Evolutionary conservation across 129 eudicot genomes (phyloP).

Genomic region (Pseudognaphalium luteoalbum): DNA sequence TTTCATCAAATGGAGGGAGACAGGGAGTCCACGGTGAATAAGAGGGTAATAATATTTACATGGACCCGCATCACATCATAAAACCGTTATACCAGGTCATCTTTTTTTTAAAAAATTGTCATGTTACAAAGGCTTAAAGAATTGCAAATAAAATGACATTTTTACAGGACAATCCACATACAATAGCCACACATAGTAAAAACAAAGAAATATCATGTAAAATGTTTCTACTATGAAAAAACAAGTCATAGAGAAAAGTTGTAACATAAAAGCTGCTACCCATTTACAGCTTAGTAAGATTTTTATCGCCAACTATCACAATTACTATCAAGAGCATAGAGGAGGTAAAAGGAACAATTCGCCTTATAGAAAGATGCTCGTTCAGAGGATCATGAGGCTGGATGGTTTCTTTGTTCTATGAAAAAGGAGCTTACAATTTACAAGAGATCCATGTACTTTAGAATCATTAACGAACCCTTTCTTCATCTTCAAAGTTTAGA

Average conservation of each 20-base stretch:
- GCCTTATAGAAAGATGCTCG: neutral
- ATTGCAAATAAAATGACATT: neutral
- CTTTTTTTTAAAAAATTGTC: neutral
- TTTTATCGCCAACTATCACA: constrained; percentile 22
- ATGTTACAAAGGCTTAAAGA: neutral
- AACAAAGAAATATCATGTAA: neutral
- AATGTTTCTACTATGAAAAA: constrained; percentile 13
- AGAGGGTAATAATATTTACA: too few species aligned
- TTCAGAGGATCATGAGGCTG: constrained; percentile 1
- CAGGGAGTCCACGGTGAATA: neutral
- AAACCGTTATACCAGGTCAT: neutral
- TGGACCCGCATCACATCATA: neutral
- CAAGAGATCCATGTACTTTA: constrained; percentile 24
- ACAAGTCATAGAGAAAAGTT: constrained; percentile 5
- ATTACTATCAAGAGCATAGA: constrained; percentile 20
- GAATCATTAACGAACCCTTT: constrained; percentile 42
- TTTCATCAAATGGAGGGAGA: too few species aligned
- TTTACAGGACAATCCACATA: neutral
- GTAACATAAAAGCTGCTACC: constrained; percentile 31
- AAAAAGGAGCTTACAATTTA: constrained; percentile 38
- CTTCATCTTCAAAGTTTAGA: constrained; percentile 72
- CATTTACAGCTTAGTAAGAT: constrained; percentile 36
- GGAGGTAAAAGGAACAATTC: constrained; percentile 3
- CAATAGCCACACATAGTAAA: neutral
- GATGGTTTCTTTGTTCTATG: constrained; percentile 19